A percentile compares a stretch with the other conserved stretches of the same genome.
phyloP scores from a whole-genome alignment of 371 early-diverging fungal species.

The Mucor plumbeus region DNA sequence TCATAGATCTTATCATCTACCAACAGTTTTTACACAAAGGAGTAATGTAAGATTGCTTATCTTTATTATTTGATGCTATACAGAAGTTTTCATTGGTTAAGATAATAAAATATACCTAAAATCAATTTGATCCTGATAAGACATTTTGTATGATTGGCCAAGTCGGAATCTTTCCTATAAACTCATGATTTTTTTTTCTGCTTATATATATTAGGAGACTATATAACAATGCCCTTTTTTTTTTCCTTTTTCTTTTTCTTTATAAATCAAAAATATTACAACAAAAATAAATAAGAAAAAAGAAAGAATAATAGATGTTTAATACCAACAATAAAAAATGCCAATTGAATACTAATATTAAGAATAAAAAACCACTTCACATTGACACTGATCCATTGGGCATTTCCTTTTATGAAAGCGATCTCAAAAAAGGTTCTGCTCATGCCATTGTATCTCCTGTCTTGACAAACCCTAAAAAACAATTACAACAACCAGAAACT shows the following conservation, averaged over 20 bases:
- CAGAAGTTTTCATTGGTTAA: slow-evolving; percentile 16
- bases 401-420: slow-evolving; percentile 25
- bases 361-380: slow-evolving; percentile 23
- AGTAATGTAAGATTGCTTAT: slow-evolving; percentile 5
- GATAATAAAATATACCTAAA: slow-evolving; percentile 20
- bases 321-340: slow-evolving; percentile 10
- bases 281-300: not conserved
- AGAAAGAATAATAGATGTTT: slow-evolving; percentile 3
- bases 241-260: slow-evolving; percentile 15
- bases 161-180: slow-evolving; percentile 23
- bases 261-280: slow-evolving; percentile 5
- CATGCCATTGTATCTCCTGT: slow-evolving; percentile 18
- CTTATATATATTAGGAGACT: slow-evolving; percentile 7
- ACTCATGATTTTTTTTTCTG: slow-evolving; percentile 16
- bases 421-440: slow-evolving; percentile 4
- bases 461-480: not conserved
- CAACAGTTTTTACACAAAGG: slow-evolving; percentile 8
- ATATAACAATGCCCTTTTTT: not conserved
- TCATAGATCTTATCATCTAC: slow-evolving; percentile 7
- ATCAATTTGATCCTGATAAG: slow-evolving; percentile 31
- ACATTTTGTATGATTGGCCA: slow-evolving; percentile 23
- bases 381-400: slow-evolving; percentile 36
- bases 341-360: slow-evolving; percentile 15
- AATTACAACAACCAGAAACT: not conserved
- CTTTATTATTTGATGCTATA: slow-evolving; percentile 1